Conservation (phyloP, 768 basidiomycete species). For the Lactarius evosmus region DNA sequence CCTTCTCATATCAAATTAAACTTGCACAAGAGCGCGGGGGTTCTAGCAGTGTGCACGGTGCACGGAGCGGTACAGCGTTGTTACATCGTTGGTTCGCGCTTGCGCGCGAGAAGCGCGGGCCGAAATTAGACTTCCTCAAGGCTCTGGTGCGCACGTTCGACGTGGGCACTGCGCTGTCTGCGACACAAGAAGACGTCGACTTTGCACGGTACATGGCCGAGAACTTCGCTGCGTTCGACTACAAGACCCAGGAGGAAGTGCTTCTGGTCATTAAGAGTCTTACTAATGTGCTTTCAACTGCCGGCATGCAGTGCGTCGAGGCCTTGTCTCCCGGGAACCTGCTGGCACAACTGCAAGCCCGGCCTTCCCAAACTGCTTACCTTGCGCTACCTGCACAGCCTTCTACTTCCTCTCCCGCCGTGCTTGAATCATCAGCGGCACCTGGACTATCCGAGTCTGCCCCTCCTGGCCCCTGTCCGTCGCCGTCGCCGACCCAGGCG, state of each 20-base stretch:
- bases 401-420: not conserved
- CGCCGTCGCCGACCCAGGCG: not conserved
- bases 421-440: not conserved
- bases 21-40: conserved; percentile 38
- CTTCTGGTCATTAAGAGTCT: conserved; percentile 79
- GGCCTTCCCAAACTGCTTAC: conserved; percentile 19
- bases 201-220: conserved; percentile 93
- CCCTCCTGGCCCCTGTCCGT: not conserved
- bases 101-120: conserved; percentile 83
- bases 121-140: conserved; percentile 84
- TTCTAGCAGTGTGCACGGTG: conserved; percentile 48
- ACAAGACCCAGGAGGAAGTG: conserved; percentile 93
- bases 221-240: conserved; percentile 88
- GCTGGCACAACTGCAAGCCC: conserved; percentile 53
- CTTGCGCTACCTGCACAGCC: not conserved
- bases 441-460: not conserved
- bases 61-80: conserved; percentile 50
- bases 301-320: conserved; percentile 81
- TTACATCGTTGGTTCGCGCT: conserved; percentile 89
- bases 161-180: conserved; percentile 53
- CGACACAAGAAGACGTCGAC: conserved; percentile 75
- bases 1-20: conserved; percentile 80
- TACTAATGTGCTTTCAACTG: conserved; percentile 70
- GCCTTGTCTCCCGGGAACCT: conserved; percentile 67
- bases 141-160: conserved; percentile 81